Evolutionary conservation across 2,329 filamentous ascomycete species (phyloP).

Genomic region (Penicillium paneum): DNA sequence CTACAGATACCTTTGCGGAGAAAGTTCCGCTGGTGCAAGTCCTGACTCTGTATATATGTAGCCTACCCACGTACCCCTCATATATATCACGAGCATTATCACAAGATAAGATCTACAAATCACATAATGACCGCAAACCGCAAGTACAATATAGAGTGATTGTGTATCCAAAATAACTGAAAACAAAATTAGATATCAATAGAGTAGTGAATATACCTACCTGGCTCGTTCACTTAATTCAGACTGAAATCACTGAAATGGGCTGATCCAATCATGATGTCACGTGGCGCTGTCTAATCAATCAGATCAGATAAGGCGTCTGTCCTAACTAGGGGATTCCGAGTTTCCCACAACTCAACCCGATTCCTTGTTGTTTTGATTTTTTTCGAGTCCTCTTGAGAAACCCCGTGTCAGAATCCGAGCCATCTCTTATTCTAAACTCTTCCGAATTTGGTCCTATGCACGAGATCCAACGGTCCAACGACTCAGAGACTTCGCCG

Average conservation of each 20-base stretch:
- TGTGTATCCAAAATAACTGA: too few species aligned
- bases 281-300: conserved; percentile 13
- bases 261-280: not conserved
- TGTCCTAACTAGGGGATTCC: not conserved
- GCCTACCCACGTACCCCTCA: not conserved
- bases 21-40: not conserved
- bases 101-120: rapidly evolving
- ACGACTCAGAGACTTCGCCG: conserved; percentile 6
- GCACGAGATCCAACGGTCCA: not conserved
- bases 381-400: not conserved
- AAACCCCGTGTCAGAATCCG: not conserved
- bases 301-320: conserved; percentile 18
- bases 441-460: not conserved
- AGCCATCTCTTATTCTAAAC: not conserved
- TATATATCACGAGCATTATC: not conserved
- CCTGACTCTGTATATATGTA: not conserved
- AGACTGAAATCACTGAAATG: not conserved
- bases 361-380: not conserved
- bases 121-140: too few species aligned
- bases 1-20: not conserved
- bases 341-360: not conserved
- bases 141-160: too few species aligned
- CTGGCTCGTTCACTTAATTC: not conserved
- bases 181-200: too few species aligned
- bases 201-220: not conserved